Evolutionary conservation across 2,329 filamentous ascomycete species (phyloP).

Genomic region (Aspergillus jensenii): DNA sequence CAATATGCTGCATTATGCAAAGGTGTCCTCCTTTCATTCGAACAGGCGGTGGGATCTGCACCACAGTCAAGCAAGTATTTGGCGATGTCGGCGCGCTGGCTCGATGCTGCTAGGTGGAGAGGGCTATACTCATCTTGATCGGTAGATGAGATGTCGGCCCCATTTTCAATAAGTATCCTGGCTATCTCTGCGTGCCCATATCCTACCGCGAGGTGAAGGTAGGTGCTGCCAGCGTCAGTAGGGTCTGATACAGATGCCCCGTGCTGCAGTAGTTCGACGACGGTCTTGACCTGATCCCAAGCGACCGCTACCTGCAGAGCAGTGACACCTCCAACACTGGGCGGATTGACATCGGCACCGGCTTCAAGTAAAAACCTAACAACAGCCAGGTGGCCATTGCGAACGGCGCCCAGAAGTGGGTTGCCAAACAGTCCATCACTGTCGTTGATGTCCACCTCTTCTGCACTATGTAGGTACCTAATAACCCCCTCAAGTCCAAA

Average conservation of each 20-base stretch:
- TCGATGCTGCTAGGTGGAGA: neutral
- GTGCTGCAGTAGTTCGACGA: neutral
- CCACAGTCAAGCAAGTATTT: neutral
- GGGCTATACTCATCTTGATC: neutral
- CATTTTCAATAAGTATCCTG: neutral
- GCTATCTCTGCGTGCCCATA: neutral
- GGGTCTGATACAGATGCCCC: neutral
- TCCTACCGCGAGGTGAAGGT: neutral
- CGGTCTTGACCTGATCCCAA: neutral
- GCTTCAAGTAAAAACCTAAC: neutral
- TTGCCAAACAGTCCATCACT: neutral
- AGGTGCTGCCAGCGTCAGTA: neutral
- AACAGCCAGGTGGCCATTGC: neutral
- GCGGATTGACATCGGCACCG: neutral
- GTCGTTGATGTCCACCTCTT: neutral
- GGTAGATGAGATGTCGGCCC: neutral
- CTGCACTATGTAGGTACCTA: neutral
- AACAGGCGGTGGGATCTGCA: neutral
- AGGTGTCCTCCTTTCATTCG: neutral
- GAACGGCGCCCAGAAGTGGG: neutral
- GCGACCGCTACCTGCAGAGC: neutral
- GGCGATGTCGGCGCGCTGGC: no score
- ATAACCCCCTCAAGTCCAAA: neutral
- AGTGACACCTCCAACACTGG: neutral
- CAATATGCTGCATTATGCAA: neutral